phyloP scores from a whole-genome alignment of 2,329 filamentous ascomycete species.

The Rutstroemia sydowiana region DNA sequence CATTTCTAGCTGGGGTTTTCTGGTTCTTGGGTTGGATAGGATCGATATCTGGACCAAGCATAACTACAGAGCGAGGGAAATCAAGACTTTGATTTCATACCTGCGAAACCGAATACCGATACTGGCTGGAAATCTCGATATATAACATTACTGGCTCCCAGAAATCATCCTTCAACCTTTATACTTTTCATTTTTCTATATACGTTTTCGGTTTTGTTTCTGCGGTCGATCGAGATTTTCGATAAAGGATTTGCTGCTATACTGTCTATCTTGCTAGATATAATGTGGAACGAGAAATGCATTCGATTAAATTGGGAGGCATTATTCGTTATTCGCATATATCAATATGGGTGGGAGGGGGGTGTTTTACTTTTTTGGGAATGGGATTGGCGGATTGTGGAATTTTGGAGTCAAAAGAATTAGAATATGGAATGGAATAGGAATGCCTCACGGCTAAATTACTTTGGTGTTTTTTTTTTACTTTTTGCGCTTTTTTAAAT shows the following conservation, averaged over 20 bases:
- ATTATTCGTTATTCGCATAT: background rate
- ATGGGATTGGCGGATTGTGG: background rate
- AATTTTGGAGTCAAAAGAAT: background rate
- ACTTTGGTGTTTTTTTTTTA: conserved; percentile 1
- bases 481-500: background rate
- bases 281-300: background rate
- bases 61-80: too few relatives aligned
- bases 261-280: background rate
- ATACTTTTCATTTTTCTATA: too few relatives aligned
- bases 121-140: too few relatives aligned
- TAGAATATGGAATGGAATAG: conserved; percentile 1
- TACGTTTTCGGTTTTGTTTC: too few relatives aligned
- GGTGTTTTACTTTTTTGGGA: too few relatives aligned
- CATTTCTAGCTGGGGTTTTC: background rate
- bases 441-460: conserved; percentile 7
- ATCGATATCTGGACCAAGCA: too few relatives aligned
- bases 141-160: too few relatives aligned
- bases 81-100: too few relatives aligned
- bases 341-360: background rate
- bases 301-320: background rate
- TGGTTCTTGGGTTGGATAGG: background rate
- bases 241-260: background rate
- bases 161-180: too few relatives aligned
- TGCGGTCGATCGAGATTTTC: too few relatives aligned
- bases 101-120: too few relatives aligned